Percentiles rank a stretch among this genome's conserved stretches.
phyloP scores from a whole-genome alignment of 805 yeast genomes.

The Starmerella floris region DNA sequence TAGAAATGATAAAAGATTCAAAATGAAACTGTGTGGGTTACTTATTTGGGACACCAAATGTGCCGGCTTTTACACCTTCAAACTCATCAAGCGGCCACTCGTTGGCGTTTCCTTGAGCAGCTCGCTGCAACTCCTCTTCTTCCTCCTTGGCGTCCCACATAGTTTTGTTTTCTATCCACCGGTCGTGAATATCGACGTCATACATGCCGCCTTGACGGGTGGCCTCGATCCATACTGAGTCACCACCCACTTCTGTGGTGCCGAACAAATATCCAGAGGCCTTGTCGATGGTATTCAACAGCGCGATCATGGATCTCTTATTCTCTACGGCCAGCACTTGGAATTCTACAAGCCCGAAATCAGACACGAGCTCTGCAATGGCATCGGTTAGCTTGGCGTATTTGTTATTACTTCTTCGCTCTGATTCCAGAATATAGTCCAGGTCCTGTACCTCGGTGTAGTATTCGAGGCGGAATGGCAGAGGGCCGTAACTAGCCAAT shows the following conservation, averaged over 20 bases:
- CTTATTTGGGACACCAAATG: neutral
- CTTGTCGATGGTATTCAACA: constrained; percentile 67
- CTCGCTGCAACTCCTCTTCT: constrained; percentile 23
- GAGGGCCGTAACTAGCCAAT: constrained; percentile 57
- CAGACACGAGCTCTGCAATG: constrained; percentile 72
- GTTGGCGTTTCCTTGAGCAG: constrained; percentile 59
- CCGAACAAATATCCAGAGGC: constrained; percentile 93
- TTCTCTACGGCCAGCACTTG: constrained; percentile 87
- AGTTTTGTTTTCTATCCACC: constrained; percentile 85
- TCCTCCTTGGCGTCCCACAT: constrained; percentile 52
- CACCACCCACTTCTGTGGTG: constrained; percentile 90
- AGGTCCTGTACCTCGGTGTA: constrained; percentile 90
- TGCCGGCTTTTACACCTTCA: constrained; percentile 12
- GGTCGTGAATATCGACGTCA: constrained; percentile 68
- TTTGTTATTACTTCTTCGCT: constrained; percentile 37
- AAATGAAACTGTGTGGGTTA: too few species aligned
- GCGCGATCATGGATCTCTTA: constrained; percentile 76
- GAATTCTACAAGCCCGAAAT: constrained; percentile 73
- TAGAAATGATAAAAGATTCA: too few species aligned
- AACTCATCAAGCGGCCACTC: constrained; percentile 31
- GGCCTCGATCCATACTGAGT: constrained; percentile 93
- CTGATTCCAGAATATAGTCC: constrained; percentile 48
- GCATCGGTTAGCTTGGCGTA: constrained; percentile 52
- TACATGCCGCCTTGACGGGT: constrained; percentile 57
- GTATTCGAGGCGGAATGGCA: constrained; percentile 67